These are phyloP conservation scores for Flammula alnicola DNA, from an alignment of 1,284 basidiomycete genomes.

Conservation along the genomic window DNA sequence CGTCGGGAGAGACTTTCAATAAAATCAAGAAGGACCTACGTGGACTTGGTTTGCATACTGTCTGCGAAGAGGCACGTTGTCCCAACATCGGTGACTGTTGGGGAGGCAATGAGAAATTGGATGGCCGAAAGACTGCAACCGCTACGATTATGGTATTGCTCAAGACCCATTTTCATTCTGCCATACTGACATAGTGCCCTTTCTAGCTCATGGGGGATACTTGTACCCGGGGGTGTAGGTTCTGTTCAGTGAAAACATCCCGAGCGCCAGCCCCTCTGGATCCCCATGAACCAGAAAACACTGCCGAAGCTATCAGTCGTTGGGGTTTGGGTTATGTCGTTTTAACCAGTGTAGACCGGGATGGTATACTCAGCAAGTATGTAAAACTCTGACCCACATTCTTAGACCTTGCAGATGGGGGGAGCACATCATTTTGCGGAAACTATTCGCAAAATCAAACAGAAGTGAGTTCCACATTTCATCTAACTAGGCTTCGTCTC, in stretches of 20 bases:
- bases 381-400: conserved; percentile 10
- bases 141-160: conserved; percentile 95
- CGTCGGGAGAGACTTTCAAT: conserved; percentile 87
- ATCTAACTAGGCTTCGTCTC: conserved; percentile 7
- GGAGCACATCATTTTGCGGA: conserved; percentile 94
- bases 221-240: conserved; percentile 96
- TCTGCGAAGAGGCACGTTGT: conserved; percentile 98
- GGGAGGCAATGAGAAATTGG: conserved; percentile 86
- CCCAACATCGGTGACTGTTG: conserved; percentile 99
- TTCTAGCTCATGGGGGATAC: conserved; percentile 97
- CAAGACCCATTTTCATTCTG: conserved; percentile 2
- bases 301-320: conserved; percentile 96
- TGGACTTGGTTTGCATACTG: conserved; percentile 91
- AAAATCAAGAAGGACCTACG: conserved; percentile 96
- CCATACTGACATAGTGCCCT: conserved; percentile 14
- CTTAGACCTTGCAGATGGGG: conserved; percentile 88
- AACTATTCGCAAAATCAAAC: conserved; percentile 95
- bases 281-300: conserved; percentile 97
- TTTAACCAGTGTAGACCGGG: conserved; percentile 94
- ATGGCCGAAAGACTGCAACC: conserved; percentile 86
- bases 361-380: conserved; percentile 58
- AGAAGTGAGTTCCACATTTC: conserved; percentile 64
- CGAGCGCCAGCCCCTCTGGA: conserved; percentile 89
- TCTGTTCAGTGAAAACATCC: conserved; percentile 98
- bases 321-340: conserved; percentile 99